Evolutionary conservation across 306 rosid species (phyloP).

Genomic region (Trifolium repens): DNA sequence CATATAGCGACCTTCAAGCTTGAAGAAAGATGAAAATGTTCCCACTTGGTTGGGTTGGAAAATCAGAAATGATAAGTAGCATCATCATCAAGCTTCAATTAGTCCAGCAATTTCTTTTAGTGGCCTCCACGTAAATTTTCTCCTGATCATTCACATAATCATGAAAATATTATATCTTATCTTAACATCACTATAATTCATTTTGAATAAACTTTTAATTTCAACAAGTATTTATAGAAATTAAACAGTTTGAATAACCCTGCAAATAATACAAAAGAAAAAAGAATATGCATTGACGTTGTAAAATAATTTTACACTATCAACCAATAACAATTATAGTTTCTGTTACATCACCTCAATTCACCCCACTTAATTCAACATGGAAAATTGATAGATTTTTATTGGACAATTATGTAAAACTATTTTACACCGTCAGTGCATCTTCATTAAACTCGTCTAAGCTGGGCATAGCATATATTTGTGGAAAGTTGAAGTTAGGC

Average conservation of each 20-base stretch:
- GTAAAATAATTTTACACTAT: no score
- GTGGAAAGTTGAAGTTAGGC: no score
- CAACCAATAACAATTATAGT: no score
- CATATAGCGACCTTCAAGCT: neutral
- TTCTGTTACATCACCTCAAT: no score
- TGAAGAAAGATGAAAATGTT: neutral
- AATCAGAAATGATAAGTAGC: slow-evolving; percentile 9
- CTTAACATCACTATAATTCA: neutral
- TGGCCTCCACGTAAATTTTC: slow-evolving; percentile 89
- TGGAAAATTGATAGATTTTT: no score
- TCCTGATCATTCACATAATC: slow-evolving; percentile 54
- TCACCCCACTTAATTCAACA: no score
- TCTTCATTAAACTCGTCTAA: neutral
- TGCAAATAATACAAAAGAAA: no score
- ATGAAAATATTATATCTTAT: neutral
- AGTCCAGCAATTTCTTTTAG: slow-evolving; percentile 82
- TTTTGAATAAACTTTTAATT: neutral
- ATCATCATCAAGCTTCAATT: slow-evolving; percentile 46
- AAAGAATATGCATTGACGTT: no score
- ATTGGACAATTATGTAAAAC: no score
- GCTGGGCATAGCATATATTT: neutral
- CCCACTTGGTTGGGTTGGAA: neutral
- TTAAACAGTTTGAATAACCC: no score
- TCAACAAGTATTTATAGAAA: no score
- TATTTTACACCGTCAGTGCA: no score